Base-by-base conservation (phyloP, 495 filamentous ascomycete genomes). In the Podospora australis region DNA sequence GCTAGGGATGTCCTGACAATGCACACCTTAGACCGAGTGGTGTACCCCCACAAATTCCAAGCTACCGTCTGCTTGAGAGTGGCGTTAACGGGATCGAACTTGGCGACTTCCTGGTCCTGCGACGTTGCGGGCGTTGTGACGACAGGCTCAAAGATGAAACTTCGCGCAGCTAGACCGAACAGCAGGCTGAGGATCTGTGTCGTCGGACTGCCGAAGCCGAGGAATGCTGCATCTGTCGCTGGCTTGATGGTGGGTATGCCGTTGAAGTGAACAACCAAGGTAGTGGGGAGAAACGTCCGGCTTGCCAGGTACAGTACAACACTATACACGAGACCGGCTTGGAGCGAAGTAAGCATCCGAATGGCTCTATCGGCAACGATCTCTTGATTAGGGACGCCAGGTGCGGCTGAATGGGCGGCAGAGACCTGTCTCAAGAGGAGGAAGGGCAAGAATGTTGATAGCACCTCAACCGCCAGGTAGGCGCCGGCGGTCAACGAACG, bases 121-220 rank as follows among this genome's bases (percentile, higher is more conserved):
- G 59, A 48, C 6, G 69, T 61, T 13, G 57, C 58, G 19, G 67
- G 70, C 3, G 75, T 76, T 2, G 76, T 69, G 10, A 79, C 79
- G 52, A 81, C 62, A 11, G 80, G 87, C 23, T 80, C 81, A 59
- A 94, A 90, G 46, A 95, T 77, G 62, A 94, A 88, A 39, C 73
- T 73, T 36, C 77, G 73, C 20, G 82, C 81, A 1, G 86, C 84
- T 49, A 77, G 72, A 7, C 89, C 89, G n/a, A 75, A 65, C 22
- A 69, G 52, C 9, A 77, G 53, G 39, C 55, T 49, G 25, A 65
- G 52, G 3, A 54, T 35, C 39, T 48, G 53, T 8, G 53, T 58
- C 1, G 64, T 58, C 20, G 78, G 69, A 2, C 79, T 80, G n/a
- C 85, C 57, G 29, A 88, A 64, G 0, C 70, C 67, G 43, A 77